These are phyloP conservation scores for Fusarium subglutinans DNA, from an alignment of 2,329 filamentous ascomycete genomes.

Conservation along the genomic window DNA sequence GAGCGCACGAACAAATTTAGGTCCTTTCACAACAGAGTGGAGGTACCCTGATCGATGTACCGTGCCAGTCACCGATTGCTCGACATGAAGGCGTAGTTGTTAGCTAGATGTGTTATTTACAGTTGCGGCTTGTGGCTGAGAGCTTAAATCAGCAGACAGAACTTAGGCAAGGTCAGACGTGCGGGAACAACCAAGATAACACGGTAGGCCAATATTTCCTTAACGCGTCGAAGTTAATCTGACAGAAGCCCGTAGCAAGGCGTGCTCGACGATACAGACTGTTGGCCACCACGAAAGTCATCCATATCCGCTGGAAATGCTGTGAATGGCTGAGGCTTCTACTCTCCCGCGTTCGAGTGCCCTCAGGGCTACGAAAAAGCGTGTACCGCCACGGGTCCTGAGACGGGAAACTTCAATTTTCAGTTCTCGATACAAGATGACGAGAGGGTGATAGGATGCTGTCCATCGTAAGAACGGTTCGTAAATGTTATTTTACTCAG, in stretches of 20 bases:
- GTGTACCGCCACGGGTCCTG: neutral
- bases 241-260: neutral
- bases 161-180: neutral
- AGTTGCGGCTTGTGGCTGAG: too few species aligned
- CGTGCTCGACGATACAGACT: neutral
- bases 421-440: neutral
- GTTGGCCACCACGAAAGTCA: neutral
- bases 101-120: too few species aligned
- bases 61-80: neutral
- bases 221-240: neutral
- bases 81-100: neutral
- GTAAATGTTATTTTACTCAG: fast-evolving
- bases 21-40: neutral
- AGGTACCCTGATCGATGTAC: neutral
- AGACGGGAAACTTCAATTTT: neutral
- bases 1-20: neutral
- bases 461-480: neutral
- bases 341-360: neutral
- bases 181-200: neutral
- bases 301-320: neutral
- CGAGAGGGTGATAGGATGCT: neutral
- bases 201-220: neutral
- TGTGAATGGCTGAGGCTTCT: neutral
- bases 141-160: too few species aligned
- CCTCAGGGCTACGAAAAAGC: neutral